Evolutionary conservation across 306 rosid genomes (phyloP).

Genomic region (Potentilla sterilis): DNA sequence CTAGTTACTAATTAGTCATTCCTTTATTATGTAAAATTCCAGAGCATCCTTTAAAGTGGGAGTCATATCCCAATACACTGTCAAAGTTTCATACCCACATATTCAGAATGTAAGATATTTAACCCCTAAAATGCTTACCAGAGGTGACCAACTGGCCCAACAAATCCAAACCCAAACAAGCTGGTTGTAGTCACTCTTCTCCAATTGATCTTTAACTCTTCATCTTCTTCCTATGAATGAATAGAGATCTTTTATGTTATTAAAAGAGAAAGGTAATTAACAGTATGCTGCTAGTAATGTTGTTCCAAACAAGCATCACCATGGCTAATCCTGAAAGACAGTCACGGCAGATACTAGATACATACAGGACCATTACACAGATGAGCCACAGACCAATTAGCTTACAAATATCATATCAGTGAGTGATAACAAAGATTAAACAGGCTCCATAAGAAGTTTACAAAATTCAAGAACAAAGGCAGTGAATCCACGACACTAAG

Average conservation of each 20-base stretch:
- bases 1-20: neutral
- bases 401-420: neutral
- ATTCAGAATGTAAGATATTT: neutral
- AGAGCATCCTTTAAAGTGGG: neutral
- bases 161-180: slow-evolving; percentile 72
- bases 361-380: neutral
- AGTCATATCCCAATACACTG: neutral
- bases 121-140: slow-evolving; percentile 40
- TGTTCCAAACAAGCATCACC: neutral
- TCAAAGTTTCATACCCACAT: neutral
- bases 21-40: slow-evolving; percentile 8
- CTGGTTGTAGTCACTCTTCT: slow-evolving; percentile 68
- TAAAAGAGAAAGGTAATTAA: neutral
- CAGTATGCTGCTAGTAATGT: neutral
- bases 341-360: neutral
- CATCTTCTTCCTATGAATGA: slow-evolving; percentile 25
- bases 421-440: neutral
- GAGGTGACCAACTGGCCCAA: slow-evolving; percentile 87
- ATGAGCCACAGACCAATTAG: neutral
- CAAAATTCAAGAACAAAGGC: neutral
- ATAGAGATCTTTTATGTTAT: neutral
- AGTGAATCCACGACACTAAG: neutral
- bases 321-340: neutral
- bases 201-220: slow-evolving; percentile 53
- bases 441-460: neutral